phyloP scores from a whole-genome alignment of 2,329 filamentous ascomycete species.

The Fusarium sp. region DNA sequence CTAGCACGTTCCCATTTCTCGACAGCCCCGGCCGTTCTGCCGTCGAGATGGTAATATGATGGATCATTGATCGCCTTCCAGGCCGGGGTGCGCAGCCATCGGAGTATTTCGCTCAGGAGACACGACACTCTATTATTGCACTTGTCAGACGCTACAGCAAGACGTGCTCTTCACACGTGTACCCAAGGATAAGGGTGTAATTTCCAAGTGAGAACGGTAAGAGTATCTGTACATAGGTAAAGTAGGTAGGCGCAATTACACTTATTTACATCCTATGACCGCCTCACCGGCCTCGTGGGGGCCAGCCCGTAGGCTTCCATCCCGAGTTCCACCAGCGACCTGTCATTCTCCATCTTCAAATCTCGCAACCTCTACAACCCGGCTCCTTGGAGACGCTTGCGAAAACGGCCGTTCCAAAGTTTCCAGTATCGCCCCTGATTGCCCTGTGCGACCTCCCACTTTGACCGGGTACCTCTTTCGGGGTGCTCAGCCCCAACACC shows the following conservation, averaged over 20 bases:
- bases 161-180: constrained; percentile 24
- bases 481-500: constrained; percentile 36
- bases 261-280: constrained; percentile 32
- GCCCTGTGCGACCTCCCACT: constrained; percentile 19
- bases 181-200: constrained; percentile 26
- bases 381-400: constrained; percentile 21
- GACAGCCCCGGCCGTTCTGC: constrained; percentile 24
- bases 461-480: constrained; percentile 42
- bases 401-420: constrained; percentile 16
- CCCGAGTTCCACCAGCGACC: constrained; percentile 35
- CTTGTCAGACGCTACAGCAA: constrained; percentile 2
- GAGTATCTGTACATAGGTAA: constrained; percentile 2
- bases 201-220: constrained; percentile 19
- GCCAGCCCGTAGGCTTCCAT: constrained; percentile 33
- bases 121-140: neutral
- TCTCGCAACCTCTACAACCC: constrained; percentile 39
- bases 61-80: constrained; percentile 27
- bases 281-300: constrained; percentile 34
- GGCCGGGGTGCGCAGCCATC: constrained; percentile 30
- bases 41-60: constrained; percentile 19
- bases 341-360: constrained; percentile 36
- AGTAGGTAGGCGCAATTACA: constrained; percentile 27
- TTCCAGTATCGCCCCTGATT: constrained; percentile 18
- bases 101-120: constrained; percentile 35
- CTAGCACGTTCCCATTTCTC: constrained; percentile 10